Percentiles rank a stretch among this genome's conserved stretches.
These are phyloP conservation scores for Ilex paraguariensis DNA, from an alignment of 305 asterid species.

Conservation along the genomic window DNA sequence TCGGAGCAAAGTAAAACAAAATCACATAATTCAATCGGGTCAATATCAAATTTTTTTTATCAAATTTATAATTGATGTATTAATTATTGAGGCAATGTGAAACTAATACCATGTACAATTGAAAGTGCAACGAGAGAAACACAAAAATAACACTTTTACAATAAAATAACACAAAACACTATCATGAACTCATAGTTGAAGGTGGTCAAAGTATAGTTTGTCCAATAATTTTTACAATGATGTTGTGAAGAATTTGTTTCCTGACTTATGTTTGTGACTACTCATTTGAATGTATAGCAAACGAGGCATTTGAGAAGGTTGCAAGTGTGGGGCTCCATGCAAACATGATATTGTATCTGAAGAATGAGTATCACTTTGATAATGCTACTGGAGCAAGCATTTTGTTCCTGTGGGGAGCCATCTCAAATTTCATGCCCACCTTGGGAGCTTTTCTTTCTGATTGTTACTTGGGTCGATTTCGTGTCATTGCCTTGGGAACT, in stretches of 20 bases:
- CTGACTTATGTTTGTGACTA: background rate
- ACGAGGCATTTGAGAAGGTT: conserved; percentile 7
- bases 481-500: conserved; percentile 46
- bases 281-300: background rate
- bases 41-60: too few relatives aligned
- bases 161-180: too few relatives aligned
- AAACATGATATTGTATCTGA: conserved; percentile 62
- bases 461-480: conserved; percentile 66
- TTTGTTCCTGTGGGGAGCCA: conserved; percentile 57
- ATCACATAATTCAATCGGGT: too few relatives aligned
- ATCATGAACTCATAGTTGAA: too few relatives aligned
- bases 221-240: too few relatives aligned
- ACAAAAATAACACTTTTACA: too few relatives aligned
- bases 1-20: too few relatives aligned
- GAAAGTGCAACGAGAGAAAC: too few relatives aligned
- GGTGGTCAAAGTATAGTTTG: too few relatives aligned
- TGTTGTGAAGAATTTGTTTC: background rate
- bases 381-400: conserved; percentile 37
- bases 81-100: too few relatives aligned
- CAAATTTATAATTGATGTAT: too few relatives aligned
- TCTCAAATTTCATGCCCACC: conserved; percentile 56
- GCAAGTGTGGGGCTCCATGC: conserved; percentile 20
- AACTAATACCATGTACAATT: too few relatives aligned
- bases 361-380: conserved; percentile 37
- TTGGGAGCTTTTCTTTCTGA: conserved; percentile 77